Percentiles rank a stretch among this genome's conserved stretches.
phyloP scores from a whole-genome alignment of 1,284 basidiomycete genomes.

The Cryptococcus amylolentus region DNA sequence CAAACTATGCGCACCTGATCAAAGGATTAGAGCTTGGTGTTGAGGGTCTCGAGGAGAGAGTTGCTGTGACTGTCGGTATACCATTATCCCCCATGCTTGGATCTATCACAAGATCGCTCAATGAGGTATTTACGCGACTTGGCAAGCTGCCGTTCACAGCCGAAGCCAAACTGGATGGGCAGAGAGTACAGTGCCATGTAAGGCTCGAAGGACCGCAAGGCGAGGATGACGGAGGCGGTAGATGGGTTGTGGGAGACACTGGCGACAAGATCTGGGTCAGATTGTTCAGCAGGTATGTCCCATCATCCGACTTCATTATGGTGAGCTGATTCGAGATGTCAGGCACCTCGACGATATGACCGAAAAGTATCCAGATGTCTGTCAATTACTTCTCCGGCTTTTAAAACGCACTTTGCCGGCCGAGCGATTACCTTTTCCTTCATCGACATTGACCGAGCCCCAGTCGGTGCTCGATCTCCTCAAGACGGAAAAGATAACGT shows the following conservation, averaged over 20 bases:
- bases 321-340: background rate
- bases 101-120: constrained; percentile 67
- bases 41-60: constrained; percentile 60
- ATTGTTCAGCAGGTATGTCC: constrained; percentile 66
- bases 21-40: constrained; percentile 61
- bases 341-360: constrained; percentile 88
- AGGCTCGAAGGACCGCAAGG: constrained; percentile 43
- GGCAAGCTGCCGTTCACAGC: constrained; percentile 66
- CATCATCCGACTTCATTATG: background rate
- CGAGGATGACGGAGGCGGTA: constrained; percentile 44
- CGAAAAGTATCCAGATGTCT: constrained; percentile 86
- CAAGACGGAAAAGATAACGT: constrained; percentile 51
- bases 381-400: constrained; percentile 55
- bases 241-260: constrained; percentile 51
- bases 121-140: constrained; percentile 74
- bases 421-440: constrained; percentile 24
- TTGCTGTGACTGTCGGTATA: constrained; percentile 67
- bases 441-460: constrained; percentile 15
- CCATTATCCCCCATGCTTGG: constrained; percentile 55
- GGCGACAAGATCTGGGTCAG: constrained; percentile 55
- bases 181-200: constrained; percentile 79
- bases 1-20: constrained; percentile 78
- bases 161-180: constrained; percentile 82
- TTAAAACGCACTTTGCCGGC: constrained; percentile 45
- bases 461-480: constrained; percentile 30